phyloP scores from a whole-genome alignment of 1,284 basidiomycete genomes.

The Puccinia coronata region DNA sequence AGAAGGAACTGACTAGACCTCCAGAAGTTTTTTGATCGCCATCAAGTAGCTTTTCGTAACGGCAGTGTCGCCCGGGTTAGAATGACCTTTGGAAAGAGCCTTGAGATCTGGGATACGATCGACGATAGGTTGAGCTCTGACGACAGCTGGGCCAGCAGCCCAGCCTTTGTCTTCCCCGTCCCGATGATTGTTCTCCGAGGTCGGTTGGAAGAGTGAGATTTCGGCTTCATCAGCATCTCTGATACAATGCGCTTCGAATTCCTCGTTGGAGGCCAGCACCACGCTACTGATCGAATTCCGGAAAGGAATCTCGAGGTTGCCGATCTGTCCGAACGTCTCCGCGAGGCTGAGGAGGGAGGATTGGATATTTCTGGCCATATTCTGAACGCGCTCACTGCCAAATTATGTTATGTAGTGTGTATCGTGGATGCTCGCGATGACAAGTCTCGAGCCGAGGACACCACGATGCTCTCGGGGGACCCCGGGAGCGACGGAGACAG shows the following conservation, averaged over 20 bases:
- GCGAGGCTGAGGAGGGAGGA: conserved; percentile 25
- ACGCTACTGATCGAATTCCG: conserved; percentile 20
- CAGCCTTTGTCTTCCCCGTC: conserved; percentile 4
- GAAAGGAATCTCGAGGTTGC: conserved; percentile 25
- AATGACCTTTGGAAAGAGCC: conserved; percentile 15
- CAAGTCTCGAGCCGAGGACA: no score
- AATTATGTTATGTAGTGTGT: no score
- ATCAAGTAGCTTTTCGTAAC: conserved; percentile 37
- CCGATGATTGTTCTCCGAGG: conserved; percentile 8
- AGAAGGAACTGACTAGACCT: conserved; percentile 40
- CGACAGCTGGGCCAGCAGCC: neutral
- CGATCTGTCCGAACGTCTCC: conserved; percentile 17
- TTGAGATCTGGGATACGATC: conserved; percentile 14
- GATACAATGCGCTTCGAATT: conserved; percentile 41
- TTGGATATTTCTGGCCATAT: conserved; percentile 16
- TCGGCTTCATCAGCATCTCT: conserved; percentile 46
- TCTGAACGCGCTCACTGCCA: no score
- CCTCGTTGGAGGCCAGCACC: conserved; percentile 32
- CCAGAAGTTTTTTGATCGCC: conserved; percentile 36
- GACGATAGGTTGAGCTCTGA: conserved; percentile 17
- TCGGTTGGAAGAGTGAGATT: conserved; percentile 35
- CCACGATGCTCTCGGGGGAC: no score
- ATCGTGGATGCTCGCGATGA: no score
- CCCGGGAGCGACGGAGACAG: no score
- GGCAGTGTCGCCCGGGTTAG: conserved; percentile 27